Base-by-base conservation (phyloP, 495 filamentous ascomycete genomes). In the Annulohypoxylon moriforme region DNA sequence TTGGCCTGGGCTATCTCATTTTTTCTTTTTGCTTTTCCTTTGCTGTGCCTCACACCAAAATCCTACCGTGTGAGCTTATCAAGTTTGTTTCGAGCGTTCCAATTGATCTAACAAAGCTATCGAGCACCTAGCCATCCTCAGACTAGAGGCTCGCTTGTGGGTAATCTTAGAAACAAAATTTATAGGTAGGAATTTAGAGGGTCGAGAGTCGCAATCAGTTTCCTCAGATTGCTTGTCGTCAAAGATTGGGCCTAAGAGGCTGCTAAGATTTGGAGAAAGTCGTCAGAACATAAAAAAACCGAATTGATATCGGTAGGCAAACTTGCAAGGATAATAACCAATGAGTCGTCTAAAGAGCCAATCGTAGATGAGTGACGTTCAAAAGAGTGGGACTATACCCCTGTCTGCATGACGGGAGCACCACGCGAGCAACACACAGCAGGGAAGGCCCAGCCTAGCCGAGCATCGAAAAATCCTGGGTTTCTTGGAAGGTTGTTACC, bases 301-400 rank as follows among this genome's bases (percentile, higher is more conserved):
- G 64, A 69, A 67, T 67, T 76, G 74, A 76, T 76, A 76, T 76
- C 67, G 71, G 71, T 50, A 46, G 55, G 55, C 69, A 69, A 69
- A 72, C 72, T 42, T 65, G 52, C 74, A 68, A 50, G 74, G 74
- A 64, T 52, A 13, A 52, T 24, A 47, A 13, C 71, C 61, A 74
- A 65, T 67, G 59, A 56, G 62, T 67, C 66, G 62, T 69, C 64
- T 70, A 64, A 58, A 9, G 1, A 49, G 33, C 74, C 74, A 76
- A 76, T 76, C 10, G 56, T 11, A 62, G 11, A 65, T 9, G 40
- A 64, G 58, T 76, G 74, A 74, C 74, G 74, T 76, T 52, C 56
- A 38, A 68, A 76, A 60, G 46, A n/a, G 44, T 65, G 72, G 72
- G 13, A 5, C 44, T 9, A 10, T 5, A 52, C 13, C 67, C 66